Conservation (phyloP, 2,329 filamentous ascomycete genomes). For the Geosmithia flava region DNA sequence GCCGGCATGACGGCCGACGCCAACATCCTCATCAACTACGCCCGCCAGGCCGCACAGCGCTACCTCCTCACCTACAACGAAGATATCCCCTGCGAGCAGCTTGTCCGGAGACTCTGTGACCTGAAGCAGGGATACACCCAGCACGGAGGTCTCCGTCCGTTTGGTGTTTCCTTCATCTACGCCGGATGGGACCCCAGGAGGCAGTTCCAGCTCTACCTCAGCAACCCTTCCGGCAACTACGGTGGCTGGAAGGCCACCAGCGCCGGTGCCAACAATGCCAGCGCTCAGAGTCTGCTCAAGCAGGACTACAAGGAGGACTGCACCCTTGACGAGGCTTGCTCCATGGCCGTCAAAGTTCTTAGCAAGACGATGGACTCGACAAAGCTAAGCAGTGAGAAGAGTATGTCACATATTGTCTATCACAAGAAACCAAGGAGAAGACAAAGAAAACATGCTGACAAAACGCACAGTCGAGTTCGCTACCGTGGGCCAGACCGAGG, state of each 20-base stretch:
- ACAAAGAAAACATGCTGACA: slow-evolving; percentile 5
- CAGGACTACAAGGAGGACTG: slow-evolving; percentile 99
- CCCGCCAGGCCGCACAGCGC: slow-evolving; percentile 88
- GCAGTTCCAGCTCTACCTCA: slow-evolving; percentile 98
- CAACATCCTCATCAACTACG: slow-evolving; percentile 99
- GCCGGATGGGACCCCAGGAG: slow-evolving; percentile 93
- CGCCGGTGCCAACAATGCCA: slow-evolving; percentile 95
- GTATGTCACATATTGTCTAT: slow-evolving; percentile 45
- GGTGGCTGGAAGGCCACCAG: slow-evolving; percentile 99
- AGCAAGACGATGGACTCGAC: slow-evolving; percentile 99
- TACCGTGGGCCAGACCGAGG: slow-evolving; percentile 88
- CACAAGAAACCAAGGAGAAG: background rate
- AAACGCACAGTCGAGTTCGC: slow-evolving; percentile 75
- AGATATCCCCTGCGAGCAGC: slow-evolving; percentile 98
- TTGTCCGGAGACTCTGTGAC: slow-evolving; percentile 92
- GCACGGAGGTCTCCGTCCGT: slow-evolving; percentile 93
- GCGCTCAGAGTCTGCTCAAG: slow-evolving; percentile 91
- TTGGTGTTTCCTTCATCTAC: slow-evolving; percentile 99
- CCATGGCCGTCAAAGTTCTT: slow-evolving; percentile 93
- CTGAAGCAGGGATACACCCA: slow-evolving; percentile 99
- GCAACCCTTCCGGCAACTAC: slow-evolving; percentile 97
- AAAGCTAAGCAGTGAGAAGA: slow-evolving; percentile 98
- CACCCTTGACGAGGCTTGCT: slow-evolving; percentile 89
- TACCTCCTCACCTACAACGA: slow-evolving; percentile 99
- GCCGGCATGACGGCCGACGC: slow-evolving; percentile 98